Evolutionary conservation across 1,284 basidiomycete genomes (phyloP), one percentile per base, ranked within the genome.

Genomic region (Phylloporus sp.): DNA sequence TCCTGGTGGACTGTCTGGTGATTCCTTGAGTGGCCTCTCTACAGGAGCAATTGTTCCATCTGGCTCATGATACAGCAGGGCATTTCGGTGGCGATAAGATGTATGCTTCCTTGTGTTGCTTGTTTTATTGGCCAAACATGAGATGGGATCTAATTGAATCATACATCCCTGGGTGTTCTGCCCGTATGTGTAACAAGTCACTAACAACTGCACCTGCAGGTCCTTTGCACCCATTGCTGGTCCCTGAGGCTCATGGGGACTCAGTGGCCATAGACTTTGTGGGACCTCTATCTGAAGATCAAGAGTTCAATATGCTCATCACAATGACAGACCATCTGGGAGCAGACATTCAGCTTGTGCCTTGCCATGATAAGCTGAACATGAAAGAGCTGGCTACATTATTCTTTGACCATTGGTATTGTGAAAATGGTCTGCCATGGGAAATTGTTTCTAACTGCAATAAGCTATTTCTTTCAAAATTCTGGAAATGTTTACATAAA

Each of bases 341-440:
- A 13, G 47, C 57, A 12, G 37, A 58, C 8, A 2, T 58, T 0
- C 12, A 17, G 1, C 18, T 58, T 0, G 13, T 58, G 10, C 56
- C 56, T 6, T 50, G 57, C 10, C 4, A 22, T 4, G 28, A 40
- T 22, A 11, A 2, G 2, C 15, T 50, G 6, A 22, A 13, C 1
- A 22, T 37, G 2, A 4, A 22, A 4, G 22, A 58, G 10, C 18
- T 58, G 0, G 28, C 47, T 7, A 3, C 2, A 3, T 32, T 58
- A 7, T 58, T 58, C 37, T 58, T 58, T 7, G 28, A 58, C 18
- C 37, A 58, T 22, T 58, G 37, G 49, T 58, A 40, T 18, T 58
- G 47, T 4, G 26, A 60, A 20, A 60, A 60, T 29, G 51, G 51
- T 10, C 15, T 60, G 4, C 57, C 39, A 1, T 2, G 12, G 0